These are phyloP conservation scores for Friedmanniomyces simplex DNA, from an alignment of 495 filamentous ascomycete genomes.

Conservation along the genomic window DNA sequence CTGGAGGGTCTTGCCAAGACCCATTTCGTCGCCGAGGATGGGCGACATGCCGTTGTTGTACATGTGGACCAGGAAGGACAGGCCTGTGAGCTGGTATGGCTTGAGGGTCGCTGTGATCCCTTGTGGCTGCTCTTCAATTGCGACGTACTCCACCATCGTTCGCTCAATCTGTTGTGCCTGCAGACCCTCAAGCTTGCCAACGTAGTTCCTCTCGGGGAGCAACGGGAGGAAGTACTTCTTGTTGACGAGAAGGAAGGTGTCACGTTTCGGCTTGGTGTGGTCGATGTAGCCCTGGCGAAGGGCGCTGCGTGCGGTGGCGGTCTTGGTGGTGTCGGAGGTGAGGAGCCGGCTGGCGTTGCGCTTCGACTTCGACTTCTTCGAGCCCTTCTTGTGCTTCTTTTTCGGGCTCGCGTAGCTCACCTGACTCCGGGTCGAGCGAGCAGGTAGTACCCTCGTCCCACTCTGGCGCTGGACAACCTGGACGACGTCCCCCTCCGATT, in stretches of 20 bases:
- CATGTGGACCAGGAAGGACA: conserved; percentile 51
- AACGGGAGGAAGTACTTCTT: conserved; percentile 44
- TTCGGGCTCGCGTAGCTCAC: conserved; percentile 12
- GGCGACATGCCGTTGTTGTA: conserved; percentile 48
- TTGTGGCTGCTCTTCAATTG: conserved; percentile 40
- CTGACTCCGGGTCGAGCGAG: conserved; percentile 10
- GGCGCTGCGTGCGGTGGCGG: conserved; percentile 31
- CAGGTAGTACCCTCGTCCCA: conserved; percentile 7
- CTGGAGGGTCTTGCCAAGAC: conserved; percentile 53
- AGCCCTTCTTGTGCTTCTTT: conserved; percentile 6
- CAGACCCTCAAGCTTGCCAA: conserved; percentile 33
- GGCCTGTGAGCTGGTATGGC: conserved; percentile 51
- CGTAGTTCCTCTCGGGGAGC: conserved; percentile 44
- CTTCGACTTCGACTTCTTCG: background rate
- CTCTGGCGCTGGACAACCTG: background rate
- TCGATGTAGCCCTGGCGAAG: conserved; percentile 40
- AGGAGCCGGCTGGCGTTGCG: conserved; percentile 12
- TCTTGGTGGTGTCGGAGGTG: conserved; percentile 12
- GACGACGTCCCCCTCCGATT: conserved; percentile 2
- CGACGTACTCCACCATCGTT: conserved; percentile 34
- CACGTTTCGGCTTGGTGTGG: conserved; percentile 37
- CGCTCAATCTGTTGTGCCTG: conserved; percentile 6
- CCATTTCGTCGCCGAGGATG: conserved; percentile 55
- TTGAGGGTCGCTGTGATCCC: conserved; percentile 46
- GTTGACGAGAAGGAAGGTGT: conserved; percentile 43